Evolutionary conservation across 306 rosid species (phyloP).

Genomic region (Rosa lucieae): DNA sequence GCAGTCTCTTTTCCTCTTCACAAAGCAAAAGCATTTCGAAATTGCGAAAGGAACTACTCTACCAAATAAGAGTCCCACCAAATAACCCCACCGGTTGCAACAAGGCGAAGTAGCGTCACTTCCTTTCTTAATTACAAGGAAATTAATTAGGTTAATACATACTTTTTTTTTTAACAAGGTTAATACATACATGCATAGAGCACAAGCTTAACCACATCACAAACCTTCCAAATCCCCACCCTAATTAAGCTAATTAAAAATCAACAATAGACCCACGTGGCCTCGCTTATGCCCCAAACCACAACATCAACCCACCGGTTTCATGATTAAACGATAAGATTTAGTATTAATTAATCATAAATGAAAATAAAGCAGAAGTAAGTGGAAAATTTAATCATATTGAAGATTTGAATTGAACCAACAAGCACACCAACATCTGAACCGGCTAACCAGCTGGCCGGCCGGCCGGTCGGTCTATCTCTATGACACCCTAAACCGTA

Average conservation of each 20-base stretch:
- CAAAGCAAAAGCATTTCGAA: background rate
- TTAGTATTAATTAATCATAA: background rate
- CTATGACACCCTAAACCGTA: background rate
- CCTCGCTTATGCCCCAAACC: conserved; percentile 11
- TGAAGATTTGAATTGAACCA: background rate
- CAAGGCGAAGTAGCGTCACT: background rate
- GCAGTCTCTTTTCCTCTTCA: background rate
- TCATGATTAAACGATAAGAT: conserved; percentile 9
- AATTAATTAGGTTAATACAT: background rate
- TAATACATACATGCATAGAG: background rate
- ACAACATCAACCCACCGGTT: conserved; percentile 1
- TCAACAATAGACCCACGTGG: conserved; percentile 2
- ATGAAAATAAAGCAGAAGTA: background rate
- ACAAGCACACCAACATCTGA: conserved; percentile 20
- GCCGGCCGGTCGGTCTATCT: background rate
- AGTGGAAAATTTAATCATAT: background rate
- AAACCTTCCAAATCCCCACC: background rate
- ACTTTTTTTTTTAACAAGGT: too few relatives aligned
- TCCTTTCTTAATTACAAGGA: background rate
- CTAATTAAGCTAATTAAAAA: background rate
- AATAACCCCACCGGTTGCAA: background rate
- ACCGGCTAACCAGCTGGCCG: conserved; percentile 22
- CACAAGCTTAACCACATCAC: background rate
- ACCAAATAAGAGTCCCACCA: background rate
- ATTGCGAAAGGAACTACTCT: background rate